Evolutionary conservation across 2,329 filamentous ascomycete species (phyloP), one percentile per base, ranked within the genome.

Genomic region (Intubia oerlemansii): DNA sequence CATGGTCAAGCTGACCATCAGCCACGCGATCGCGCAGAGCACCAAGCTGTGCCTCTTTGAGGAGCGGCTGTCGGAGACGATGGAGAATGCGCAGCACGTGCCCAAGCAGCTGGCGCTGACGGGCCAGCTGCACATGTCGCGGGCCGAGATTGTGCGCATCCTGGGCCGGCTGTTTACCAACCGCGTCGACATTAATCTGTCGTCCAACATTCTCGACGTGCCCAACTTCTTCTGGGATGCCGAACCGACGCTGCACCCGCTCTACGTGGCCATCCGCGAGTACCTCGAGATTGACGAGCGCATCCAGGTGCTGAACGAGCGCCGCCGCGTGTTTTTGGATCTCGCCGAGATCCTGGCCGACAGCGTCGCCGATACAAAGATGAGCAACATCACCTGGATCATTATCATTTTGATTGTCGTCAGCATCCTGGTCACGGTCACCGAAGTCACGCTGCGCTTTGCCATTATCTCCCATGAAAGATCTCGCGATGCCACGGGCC

Each of bases 171-270:
- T 98, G 11, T 98, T 95, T 51, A 90, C 84, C 49, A 88, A 78
- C 41, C 70, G 88, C 27, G 88, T 98, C 2, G 85, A 98, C 41
- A 90, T 98, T 29, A 98, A 98, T 49, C 66, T 98, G 14, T 95
- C 82, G 34, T 91, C 79, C 13, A 95, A 95, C 46, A 85, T 93
- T 48, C 74, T 93, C 33, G 84, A 93, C 49, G 81, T 90, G 1
- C 85, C 85, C 35, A 90, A 85, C 47, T 93, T 93, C 62, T 91
- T 95, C 62, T 98, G 88, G 88, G 84, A 95, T 48, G 79, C 79
- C 9, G 88, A 98, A 47, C 88, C 88, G 12, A 93, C 81, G 0
- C 62, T 98, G 0, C 81, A 93, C 47, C 88, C 88, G 1, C 70
- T 98, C 17, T 98, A 98, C 55, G 73, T 70, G 34, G 88, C 84